phyloP scores from a whole-genome alignment of 768 basidiomycete genomes.

The Xanthoconium stramineum region DNA sequence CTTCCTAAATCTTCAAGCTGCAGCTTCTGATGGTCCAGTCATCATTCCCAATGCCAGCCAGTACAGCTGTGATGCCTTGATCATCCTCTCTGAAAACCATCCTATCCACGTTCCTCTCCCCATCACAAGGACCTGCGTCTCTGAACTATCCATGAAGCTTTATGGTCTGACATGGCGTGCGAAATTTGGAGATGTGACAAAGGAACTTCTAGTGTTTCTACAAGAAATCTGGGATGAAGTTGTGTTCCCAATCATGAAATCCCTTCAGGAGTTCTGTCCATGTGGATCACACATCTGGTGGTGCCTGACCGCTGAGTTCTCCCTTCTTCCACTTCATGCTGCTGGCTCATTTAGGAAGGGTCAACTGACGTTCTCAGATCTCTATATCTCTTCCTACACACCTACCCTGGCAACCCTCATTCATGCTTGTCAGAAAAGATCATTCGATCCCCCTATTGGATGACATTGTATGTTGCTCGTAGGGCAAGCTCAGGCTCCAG shows the following conservation, averaged over 20 bases:
- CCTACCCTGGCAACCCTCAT: not conserved
- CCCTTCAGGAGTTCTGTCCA: not conserved
- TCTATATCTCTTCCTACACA: constrained; percentile 1
- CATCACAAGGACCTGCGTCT: not conserved
- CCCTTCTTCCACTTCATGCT: too few relatives aligned
- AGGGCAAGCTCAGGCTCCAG: constrained; percentile 1
- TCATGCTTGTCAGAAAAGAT: not conserved
- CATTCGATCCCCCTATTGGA: not conserved
- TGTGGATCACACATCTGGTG: too few relatives aligned
- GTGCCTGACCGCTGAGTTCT: too few relatives aligned
- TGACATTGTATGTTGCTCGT: not conserved
- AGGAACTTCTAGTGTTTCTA: too few relatives aligned
- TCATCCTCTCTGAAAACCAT: too few relatives aligned
- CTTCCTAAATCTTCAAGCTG: too few relatives aligned
- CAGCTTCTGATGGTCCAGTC: not conserved
- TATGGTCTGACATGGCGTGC: not conserved
- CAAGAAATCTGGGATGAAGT: too few relatives aligned
- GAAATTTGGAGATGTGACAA: too few relatives aligned
- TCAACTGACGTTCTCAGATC: not conserved
- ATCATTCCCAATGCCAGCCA: too few relatives aligned
- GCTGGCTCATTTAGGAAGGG: too few relatives aligned
- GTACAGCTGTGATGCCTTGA: too few relatives aligned
- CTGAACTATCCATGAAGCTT: not conserved
- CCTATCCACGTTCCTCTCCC: constrained; percentile 1
- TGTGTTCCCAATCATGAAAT: too few relatives aligned